Conservation (phyloP, 768 basidiomycete genomes). For the Amanita exitialis region DNA sequence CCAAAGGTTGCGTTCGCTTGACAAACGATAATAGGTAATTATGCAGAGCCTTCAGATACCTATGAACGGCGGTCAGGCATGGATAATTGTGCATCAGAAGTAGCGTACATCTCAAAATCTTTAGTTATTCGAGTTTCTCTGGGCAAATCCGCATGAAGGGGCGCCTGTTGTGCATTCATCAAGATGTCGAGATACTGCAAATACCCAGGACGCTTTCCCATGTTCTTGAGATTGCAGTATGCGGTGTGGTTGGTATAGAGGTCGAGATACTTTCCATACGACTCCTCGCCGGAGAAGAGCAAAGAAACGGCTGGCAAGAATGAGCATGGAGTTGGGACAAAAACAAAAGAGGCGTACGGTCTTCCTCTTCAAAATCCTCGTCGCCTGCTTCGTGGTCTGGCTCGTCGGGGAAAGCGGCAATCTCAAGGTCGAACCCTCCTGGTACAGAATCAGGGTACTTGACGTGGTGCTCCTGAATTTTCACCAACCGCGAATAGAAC, state of each 20-base stretch:
- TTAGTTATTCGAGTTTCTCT: slow-evolving; percentile 59
- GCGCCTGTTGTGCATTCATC: slow-evolving; percentile 48
- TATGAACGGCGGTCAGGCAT: slow-evolving; percentile 18
- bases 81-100: not conserved
- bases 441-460: slow-evolving; percentile 88
- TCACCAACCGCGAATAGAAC: slow-evolving; percentile 93
- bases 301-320: slow-evolving; percentile 54
- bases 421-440: slow-evolving; percentile 76
- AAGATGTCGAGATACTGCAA: slow-evolving; percentile 89
- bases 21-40: slow-evolving; percentile 80
- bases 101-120: slow-evolving; percentile 69
- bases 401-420: slow-evolving; percentile 74
- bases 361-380: slow-evolving; percentile 74
- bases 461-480: slow-evolving; percentile 93
- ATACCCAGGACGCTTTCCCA: slow-evolving; percentile 79
- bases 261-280: slow-evolving; percentile 91
- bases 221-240: slow-evolving; percentile 83
- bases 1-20: slow-evolving; percentile 76
- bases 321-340: slow-evolving; percentile 4
- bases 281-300: slow-evolving; percentile 94
- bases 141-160: slow-evolving; percentile 59
- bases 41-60: slow-evolving; percentile 79
- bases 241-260: slow-evolving; percentile 80
- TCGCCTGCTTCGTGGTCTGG: slow-evolving; percentile 58
- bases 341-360: slow-evolving; percentile 48